Base-by-base conservation (phyloP, 306 rosid genomes). In the Begonia peltatifolia region DNA sequence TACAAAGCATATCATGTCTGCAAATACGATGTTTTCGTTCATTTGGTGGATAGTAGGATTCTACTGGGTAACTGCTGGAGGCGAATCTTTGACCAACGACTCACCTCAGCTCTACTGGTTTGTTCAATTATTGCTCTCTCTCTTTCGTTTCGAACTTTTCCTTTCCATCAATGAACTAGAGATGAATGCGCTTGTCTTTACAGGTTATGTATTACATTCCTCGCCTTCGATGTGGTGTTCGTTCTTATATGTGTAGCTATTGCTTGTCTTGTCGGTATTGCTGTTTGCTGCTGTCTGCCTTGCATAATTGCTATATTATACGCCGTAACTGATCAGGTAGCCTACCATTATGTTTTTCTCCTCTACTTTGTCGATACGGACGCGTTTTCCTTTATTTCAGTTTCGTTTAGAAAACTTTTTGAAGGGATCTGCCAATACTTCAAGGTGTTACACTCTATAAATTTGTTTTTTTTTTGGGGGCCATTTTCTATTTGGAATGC, bases 271-370 rank as follows among this genome's bases (percentile, higher is more conserved):
- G 75, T 85, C 61, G 94, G 95, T 47, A 80, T 85, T 53, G 95
- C 97, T 17, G 84, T 90, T 69, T 90, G 97, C 78, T 90, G 94
- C 68, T 90, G 83, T 65, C 77, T 90, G 5, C 97, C 97, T 6
- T 85, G 95, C 84, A 85, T 90, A 63, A 74, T 90, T 62, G 87
- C 92, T 36, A 60, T 90, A 62, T 69, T 83, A 55, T 79, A 71
- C 36, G 87, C 66, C 0, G 74, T 83, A 52, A 50, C 86, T 0
- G 87, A 78, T 71, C 89, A 80, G 94, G 95, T 85, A 71, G 48
- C n/a, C 14, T 10, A 44, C 38, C 38, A 30, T 30, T 30, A 0
- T 30, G 38, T 30, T 30, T 30, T 25, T 2, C 35, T 25, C 6
- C 35, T 25, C 35, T 25, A 25, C 35, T 25, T 25, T 25, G 35